Base-by-base conservation (phyloP, 768 basidiomycete genomes). In the Favolaschia claudopus region DNA sequence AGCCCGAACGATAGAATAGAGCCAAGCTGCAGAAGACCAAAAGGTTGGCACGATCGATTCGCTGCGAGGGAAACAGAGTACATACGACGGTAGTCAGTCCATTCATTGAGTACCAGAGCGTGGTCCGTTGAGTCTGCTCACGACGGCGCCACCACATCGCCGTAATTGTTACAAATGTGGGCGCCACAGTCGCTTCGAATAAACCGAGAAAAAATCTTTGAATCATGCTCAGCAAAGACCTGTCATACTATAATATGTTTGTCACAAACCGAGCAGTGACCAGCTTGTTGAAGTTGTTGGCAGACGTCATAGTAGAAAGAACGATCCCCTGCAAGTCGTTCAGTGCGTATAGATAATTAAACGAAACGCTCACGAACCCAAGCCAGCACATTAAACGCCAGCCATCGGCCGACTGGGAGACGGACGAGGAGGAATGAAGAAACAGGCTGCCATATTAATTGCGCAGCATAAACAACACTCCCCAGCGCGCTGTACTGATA, bases 371-470 rank as follows among this genome's bases (percentile, higher is more conserved):
- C n/a, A 37, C 49, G 24, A 19, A 64, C 76, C 76, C 75, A 77
- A 15, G 67, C 58, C 40, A 74, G 65, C 56, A 77, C 71, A 58
- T 76, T 70, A 45, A 69, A 62, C 22, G 64, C 56, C 14, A 76
- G 47, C 54, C 64, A 73, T 32, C 69, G 68, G 22, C 70, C 71
- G 1, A 76, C 67, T 7, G 72, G 71, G 17, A 73, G 55, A 24
- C 66, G 65, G 53, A 66, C 64, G 24, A 66, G 54, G 32, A 66
- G 14, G 49, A 59, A 66, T 4, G 64, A 61, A 5, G 60, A 62
- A 19, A 66, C 58, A 7, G 64, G 64, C 45, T 66, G 64, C 61
- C 58, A 62, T 33, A 60, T 31, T n/a, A 66, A 45, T 40, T 66
- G 64, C 8, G 64, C 64, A 3, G 63, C 63, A 17, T 64, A 64